phyloP scores from a whole-genome alignment of 176 grass and related monocot species.

The Oropetium thomaeum region DNA sequence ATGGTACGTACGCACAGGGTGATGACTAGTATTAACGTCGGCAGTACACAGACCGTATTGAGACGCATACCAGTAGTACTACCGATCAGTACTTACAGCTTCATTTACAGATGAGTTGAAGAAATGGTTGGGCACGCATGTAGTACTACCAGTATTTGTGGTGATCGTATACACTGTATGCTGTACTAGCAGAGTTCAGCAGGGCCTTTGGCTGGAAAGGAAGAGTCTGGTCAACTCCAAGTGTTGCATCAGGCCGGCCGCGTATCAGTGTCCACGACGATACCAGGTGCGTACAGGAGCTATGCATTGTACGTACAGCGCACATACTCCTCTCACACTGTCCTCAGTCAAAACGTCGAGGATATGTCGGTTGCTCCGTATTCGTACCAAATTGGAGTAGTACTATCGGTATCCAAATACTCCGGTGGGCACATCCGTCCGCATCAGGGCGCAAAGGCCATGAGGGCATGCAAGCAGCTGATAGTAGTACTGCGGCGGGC shows the following conservation, averaged over 20 bases:
- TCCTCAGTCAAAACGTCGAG: no score
- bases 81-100: neutral
- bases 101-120: neutral
- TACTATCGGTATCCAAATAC: no score
- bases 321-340: no score
- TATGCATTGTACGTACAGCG: neutral
- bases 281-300: neutral
- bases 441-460: constrained; percentile 4
- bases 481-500: neutral
- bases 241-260: no score
- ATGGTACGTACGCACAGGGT: no score
- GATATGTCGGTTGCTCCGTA: no score
- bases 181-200: no score
- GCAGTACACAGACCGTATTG: neutral
- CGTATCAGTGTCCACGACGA: neutral
- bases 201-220: no score
- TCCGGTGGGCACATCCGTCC: constrained; percentile 26
- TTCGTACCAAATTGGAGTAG: no score
- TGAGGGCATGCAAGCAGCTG: neutral
- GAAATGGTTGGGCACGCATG: neutral
- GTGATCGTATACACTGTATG: no score
- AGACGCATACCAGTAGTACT: no score
- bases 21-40: no score
- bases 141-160: neutral
- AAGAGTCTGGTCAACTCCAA: neutral